Base-by-base conservation (phyloP, 306 rosid genomes). In the Clitoria ternatea region DNA sequence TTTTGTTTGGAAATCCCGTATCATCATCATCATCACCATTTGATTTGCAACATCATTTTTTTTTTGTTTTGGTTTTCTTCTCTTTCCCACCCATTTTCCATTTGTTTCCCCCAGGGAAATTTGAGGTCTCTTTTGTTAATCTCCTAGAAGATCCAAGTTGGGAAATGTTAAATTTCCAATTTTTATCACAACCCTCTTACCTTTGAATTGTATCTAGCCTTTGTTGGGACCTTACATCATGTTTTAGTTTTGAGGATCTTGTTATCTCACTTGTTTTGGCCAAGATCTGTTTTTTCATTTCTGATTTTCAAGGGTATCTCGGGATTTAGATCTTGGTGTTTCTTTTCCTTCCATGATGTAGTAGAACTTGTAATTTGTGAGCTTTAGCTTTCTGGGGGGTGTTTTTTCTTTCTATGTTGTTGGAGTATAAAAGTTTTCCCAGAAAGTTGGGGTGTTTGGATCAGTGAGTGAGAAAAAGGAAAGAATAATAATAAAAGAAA, bases 21-120 rank as follows among this genome's bases (percentile, higher is more conserved):
- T 72, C 36, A 35, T n/a, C 35, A 18, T 64, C 73, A 15, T 75
- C 45, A 80, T 81, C 85, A 85, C 77, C 82, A 77, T 75, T 75
- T 77, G 76, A 75, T 79, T 82, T 72, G 72, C 39, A 29, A 60
- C 80, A 48, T 73, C 50, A 70, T 53, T 13, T n/a, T 69, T 70
- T 62, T 60, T 43, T 35, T 37, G 66, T 60, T 48, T 45, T 39
- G 57, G 15, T 12, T 44, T 82, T 42, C 68, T 48, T 30, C 43
- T 29, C 61, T 68, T 18, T n/a, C 53, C 59, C 18, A 3, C 20
- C 20, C 9, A 67, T 74, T 80, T 61, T 53, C 23, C 13, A 12
- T 50, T 14, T 69, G 20, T 14, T 11, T 1, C 30, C 30, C 32
- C 26, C 40, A n/a, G 10, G 13, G 47, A 35, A 65, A 55, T 9